Percentiles rank a stretch among this genome's conserved stretches.
phyloP scores from a whole-genome alignment of 495 filamentous ascomycete species.

The Tuber indicum region DNA sequence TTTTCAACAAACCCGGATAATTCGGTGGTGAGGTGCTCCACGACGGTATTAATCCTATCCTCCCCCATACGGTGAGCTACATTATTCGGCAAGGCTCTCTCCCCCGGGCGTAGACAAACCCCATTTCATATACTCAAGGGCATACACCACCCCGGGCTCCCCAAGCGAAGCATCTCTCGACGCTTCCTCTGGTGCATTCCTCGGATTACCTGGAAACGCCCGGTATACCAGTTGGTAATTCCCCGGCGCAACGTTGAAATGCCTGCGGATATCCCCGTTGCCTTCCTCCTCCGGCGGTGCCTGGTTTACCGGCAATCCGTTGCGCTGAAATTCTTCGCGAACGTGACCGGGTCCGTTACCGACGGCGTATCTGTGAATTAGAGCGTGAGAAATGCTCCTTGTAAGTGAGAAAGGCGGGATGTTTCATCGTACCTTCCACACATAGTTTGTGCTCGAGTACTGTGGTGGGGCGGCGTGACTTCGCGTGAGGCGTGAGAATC shows the following conservation, averaged over 20 bases:
- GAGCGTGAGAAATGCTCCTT: background rate
- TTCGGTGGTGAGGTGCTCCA: slow-evolving; percentile 67
- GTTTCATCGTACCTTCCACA: slow-evolving; percentile 16
- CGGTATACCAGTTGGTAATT: slow-evolving; percentile 81
- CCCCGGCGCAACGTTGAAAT: slow-evolving; percentile 89
- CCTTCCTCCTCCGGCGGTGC: slow-evolving; percentile 59
- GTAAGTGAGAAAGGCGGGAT: background rate
- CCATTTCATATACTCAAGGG: slow-evolving; percentile 89
- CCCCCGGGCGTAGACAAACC: slow-evolving; percentile 44
- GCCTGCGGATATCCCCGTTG: slow-evolving; percentile 57
- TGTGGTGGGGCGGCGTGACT: background rate
- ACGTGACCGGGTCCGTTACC: slow-evolving; percentile 55
- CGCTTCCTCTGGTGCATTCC: slow-evolving; percentile 42
- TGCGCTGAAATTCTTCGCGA: slow-evolving; percentile 60
- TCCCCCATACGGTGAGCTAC: background rate
- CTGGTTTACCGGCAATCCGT: slow-evolving; percentile 71
- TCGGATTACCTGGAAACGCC: slow-evolving; percentile 58
- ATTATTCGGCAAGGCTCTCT: background rate
- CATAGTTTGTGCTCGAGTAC: background rate
- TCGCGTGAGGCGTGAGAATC: background rate
- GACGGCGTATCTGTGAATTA: slow-evolving; percentile 29
- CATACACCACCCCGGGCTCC: slow-evolving; percentile 55
- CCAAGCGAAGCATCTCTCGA: slow-evolving; percentile 12
- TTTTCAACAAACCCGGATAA: slow-evolving; percentile 69
- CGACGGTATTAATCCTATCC: slow-evolving; percentile 65